Percentiles rank a stretch among this genome's conserved stretches.
These are phyloP conservation scores for Stereocaulon alpinum DNA, from an alignment of 495 filamentous ascomycete species.

Conservation along the genomic window DNA sequence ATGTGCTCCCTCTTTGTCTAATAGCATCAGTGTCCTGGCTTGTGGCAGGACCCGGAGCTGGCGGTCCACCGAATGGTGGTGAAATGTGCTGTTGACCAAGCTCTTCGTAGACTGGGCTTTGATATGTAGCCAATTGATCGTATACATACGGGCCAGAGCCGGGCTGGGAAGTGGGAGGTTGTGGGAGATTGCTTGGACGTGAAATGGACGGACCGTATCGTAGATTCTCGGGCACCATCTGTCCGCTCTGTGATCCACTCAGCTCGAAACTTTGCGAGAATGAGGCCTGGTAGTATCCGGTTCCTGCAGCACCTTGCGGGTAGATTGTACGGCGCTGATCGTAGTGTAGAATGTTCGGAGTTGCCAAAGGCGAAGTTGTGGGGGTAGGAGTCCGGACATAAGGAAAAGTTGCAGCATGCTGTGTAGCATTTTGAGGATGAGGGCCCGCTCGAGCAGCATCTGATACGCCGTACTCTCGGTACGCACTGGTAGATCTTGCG, in stretches of 20 bases:
- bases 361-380: background rate
- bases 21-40: background rate
- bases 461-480: background rate
- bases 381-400: background rate
- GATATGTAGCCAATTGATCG: background rate
- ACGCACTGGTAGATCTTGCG: background rate
- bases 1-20: slow-evolving; percentile 1
- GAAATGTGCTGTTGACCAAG: background rate
- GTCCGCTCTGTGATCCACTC: background rate
- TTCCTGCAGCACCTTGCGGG: background rate
- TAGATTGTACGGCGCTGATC: background rate
- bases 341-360: background rate
- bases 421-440: background rate
- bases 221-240: background rate
- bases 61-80: background rate
- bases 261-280: background rate
- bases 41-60: background rate
- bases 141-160: background rate
- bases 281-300: background rate
- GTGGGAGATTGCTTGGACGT: background rate
- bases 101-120: background rate
- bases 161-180: background rate
- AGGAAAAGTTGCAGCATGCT: background rate
- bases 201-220: background rate
- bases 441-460: background rate